Conservation (phyloP, 495 filamentous ascomycete genomes). For the Neurospora sp. region DNA sequence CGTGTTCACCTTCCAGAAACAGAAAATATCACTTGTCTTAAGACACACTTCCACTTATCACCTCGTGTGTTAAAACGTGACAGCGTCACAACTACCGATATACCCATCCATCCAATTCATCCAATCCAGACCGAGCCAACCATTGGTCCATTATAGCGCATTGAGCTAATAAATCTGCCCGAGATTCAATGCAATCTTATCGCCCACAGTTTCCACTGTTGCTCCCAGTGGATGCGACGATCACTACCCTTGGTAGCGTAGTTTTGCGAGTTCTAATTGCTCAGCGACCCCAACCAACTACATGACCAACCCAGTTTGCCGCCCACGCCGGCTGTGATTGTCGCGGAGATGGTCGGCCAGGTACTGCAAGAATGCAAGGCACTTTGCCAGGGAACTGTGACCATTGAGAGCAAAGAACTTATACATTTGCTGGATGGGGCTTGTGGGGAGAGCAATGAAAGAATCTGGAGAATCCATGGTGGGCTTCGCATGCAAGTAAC, state of each 20-base stretch:
- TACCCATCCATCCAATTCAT: not conserved
- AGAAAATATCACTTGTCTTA: not conserved
- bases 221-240: not conserved
- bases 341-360: not conserved
- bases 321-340: not conserved
- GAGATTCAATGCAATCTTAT: not conserved
- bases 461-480: not conserved
- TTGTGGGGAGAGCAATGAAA: not conserved
- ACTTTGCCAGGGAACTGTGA: not conserved
- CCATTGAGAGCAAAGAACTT: not conserved
- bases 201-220: not conserved
- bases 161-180: not conserved
- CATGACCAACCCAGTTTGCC: not conserved
- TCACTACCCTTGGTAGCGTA: not conserved
- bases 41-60: not conserved
- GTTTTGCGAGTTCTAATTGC: not conserved
- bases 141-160: not conserved
- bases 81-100: not conserved
- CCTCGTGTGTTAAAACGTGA: not conserved
- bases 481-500: not conserved
- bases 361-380: not conserved
- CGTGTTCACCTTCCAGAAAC: not conserved
- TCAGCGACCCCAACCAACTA: not conserved
- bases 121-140: not conserved
- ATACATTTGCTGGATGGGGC: not conserved